Percentiles rank a stretch among this genome's conserved stretches.
phyloP scores from a whole-genome alignment of 2,329 filamentous ascomycete genomes.

The Trichoderma brevicompactum region DNA sequence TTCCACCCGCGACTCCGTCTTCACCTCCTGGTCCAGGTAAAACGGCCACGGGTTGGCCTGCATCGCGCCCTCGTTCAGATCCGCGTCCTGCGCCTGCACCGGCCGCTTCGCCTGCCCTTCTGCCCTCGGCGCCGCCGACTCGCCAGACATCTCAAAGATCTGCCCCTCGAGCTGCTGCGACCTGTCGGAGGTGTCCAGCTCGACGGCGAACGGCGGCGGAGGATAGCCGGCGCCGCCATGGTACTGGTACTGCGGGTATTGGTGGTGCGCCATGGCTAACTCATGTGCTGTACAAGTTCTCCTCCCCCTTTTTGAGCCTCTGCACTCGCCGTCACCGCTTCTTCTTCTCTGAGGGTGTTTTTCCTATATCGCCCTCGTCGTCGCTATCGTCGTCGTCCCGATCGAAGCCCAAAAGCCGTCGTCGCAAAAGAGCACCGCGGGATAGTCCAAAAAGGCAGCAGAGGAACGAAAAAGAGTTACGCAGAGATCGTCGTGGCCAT shows the following conservation, averaged over 20 bases:
- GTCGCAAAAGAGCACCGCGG: background rate
- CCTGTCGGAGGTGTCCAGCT: conserved; percentile 37
- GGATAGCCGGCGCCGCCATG: conserved; percentile 28
- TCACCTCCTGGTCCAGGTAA: conserved; percentile 35
- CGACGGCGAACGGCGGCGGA: conserved; percentile 39
- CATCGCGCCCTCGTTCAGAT: background rate
- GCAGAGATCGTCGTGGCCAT: too few relatives aligned
- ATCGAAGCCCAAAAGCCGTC: too few relatives aligned
- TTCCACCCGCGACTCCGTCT: background rate
- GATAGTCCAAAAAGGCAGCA: too few relatives aligned
- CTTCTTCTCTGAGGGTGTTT: background rate
- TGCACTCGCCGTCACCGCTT: background rate
- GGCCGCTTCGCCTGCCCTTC: conserved; percentile 23
- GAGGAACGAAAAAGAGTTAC: too few relatives aligned
- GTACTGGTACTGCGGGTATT: conserved; percentile 23
- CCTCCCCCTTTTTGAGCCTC: background rate
- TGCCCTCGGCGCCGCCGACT: conserved; percentile 32
- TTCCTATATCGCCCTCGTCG: background rate
- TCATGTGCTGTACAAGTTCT: background rate
- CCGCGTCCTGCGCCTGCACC: conserved; percentile 17
- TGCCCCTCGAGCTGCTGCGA: conserved; percentile 34
- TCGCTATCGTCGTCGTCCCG: background rate
- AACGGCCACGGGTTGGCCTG: conserved; percentile 41
- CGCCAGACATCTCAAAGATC: conserved; percentile 43
- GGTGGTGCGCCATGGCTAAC: conserved; percentile 30